These are phyloP conservation scores for Cryomyces antarcticus DNA, from an alignment of 495 filamentous ascomycete genomes.

Conservation along the genomic window DNA sequence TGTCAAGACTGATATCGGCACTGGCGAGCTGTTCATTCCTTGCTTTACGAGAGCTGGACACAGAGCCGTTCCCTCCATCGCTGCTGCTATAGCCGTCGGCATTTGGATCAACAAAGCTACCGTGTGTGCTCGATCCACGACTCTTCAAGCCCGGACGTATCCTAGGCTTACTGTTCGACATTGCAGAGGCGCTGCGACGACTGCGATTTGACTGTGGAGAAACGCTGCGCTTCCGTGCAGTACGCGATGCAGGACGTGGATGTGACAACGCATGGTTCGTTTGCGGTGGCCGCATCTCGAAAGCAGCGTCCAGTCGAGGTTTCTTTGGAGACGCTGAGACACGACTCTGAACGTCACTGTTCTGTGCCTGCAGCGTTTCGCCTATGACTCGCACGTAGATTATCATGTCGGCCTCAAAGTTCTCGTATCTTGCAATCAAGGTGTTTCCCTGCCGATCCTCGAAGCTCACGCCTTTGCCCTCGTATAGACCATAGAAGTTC, in stretches of 20 bases:
- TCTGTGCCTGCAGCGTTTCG: conserved; percentile 20
- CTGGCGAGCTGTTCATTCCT: conserved; percentile 70
- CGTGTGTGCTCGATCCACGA: conserved; percentile 45
- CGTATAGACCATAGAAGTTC: conserved; percentile 90
- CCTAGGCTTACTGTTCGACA: conserved; percentile 34
- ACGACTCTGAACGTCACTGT: conserved; percentile 5
- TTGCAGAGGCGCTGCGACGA: conserved; percentile 57
- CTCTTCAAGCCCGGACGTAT: conserved; percentile 47
- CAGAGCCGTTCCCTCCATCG: conserved; percentile 53
- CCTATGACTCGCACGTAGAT: conserved; percentile 72
- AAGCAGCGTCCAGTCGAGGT: conserved; percentile 16
- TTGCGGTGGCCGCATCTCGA: conserved; percentile 25
- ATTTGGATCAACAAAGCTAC: conserved; percentile 33
- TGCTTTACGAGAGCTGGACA: conserved; percentile 45
- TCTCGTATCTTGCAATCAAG: conserved; percentile 88
- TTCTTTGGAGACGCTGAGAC: conserved; percentile 17
- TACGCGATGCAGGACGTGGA: conserved; percentile 39
- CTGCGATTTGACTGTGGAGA: conserved; percentile 57
- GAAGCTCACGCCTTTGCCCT: conserved; percentile 66
- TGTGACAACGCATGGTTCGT: conserved; percentile 14
- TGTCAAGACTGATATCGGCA: conserved; percentile 90
- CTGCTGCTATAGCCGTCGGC: conserved; percentile 67
- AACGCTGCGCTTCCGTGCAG: conserved; percentile 56
- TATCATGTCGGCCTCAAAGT: conserved; percentile 71
- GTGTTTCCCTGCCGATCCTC: conserved; percentile 72